Evolutionary conservation across 73 alveolate species (phyloP).

Genomic region (Tetrahymena malaccensis): DNA sequence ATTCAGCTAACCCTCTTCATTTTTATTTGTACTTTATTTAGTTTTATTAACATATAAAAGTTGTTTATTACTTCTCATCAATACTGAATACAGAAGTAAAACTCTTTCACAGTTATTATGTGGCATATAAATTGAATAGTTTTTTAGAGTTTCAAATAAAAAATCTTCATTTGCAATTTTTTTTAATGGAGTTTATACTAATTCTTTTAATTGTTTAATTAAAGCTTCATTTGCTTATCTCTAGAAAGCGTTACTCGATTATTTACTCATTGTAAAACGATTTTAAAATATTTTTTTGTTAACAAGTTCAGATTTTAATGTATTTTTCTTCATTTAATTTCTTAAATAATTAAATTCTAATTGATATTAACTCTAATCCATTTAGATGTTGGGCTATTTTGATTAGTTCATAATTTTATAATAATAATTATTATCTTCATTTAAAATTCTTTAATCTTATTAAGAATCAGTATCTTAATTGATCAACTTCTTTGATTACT

Average conservation of each 20-base stretch:
- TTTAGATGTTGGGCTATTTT: neutral
- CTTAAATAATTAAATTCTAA: neutral
- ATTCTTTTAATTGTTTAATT: neutral
- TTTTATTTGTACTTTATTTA: neutral
- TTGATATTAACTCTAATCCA: neutral
- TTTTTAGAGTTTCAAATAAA: neutral
- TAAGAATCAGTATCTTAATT: neutral
- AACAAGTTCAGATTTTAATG: neutral
- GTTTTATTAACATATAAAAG: neutral
- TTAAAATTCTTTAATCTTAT: neutral
- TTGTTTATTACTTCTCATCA: neutral
- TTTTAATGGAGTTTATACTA: neutral
- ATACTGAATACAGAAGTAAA: neutral
- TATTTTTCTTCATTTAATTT: too few species aligned
- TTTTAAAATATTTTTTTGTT: too few species aligned
- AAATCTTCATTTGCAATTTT: neutral
- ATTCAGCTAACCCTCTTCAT: neutral
- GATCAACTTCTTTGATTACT: neutral
- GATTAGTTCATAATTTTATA: neutral
- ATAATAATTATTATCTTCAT: neutral
- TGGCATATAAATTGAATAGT: neutral
- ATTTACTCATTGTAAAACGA: neutral
- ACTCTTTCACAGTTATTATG: neutral
- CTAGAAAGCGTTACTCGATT: neutral
- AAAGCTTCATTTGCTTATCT: neutral